Evolutionary conservation across 2,329 filamentous ascomycete genomes (phyloP).

Genomic region (Penicillium sp.): DNA sequence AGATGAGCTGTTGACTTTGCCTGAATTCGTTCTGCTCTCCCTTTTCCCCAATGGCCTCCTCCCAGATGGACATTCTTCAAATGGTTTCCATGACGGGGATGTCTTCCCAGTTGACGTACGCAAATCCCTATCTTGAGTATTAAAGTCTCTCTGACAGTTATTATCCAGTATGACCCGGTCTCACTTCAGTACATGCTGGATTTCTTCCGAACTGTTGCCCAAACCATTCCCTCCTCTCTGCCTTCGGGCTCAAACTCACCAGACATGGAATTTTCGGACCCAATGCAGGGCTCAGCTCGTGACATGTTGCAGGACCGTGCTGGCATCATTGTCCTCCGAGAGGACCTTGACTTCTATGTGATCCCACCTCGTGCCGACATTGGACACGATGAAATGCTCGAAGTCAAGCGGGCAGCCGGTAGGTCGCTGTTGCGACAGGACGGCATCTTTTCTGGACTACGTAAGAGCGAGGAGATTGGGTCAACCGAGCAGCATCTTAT

Average conservation of each 20-base stretch:
- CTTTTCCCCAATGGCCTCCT: conserved; percentile 98
- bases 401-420: conserved; percentile 90
- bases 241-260: conserved; percentile 65
- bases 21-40: conserved; percentile 96
- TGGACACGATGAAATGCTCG: conserved; percentile 84
- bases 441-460: conserved; percentile 92
- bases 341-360: conserved; percentile 96
- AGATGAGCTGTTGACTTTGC: conserved; percentile 91
- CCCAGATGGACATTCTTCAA: conserved; percentile 85
- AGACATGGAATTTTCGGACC: conserved; percentile 64
- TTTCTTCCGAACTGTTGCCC: conserved; percentile 93
- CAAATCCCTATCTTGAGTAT: conserved; percentile 25
- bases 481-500: conserved; percentile 98
- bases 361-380: conserved; percentile 88
- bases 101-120: conserved; percentile 96
- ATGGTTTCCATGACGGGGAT: conserved; percentile 86
- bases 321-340: conserved; percentile 92
- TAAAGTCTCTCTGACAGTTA: conserved; percentile 3
- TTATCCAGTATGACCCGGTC: conserved; percentile 81
- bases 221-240: conserved; percentile 75
- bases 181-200: conserved; percentile 99
- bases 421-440: conserved; percentile 82
- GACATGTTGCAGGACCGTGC: conserved; percentile 84
- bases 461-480: conserved; percentile 91
- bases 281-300: conserved; percentile 66